These are phyloP conservation scores for Oidiodendron maius DNA, from an alignment of 495 filamentous ascomycete species.

Conservation along the genomic window DNA sequence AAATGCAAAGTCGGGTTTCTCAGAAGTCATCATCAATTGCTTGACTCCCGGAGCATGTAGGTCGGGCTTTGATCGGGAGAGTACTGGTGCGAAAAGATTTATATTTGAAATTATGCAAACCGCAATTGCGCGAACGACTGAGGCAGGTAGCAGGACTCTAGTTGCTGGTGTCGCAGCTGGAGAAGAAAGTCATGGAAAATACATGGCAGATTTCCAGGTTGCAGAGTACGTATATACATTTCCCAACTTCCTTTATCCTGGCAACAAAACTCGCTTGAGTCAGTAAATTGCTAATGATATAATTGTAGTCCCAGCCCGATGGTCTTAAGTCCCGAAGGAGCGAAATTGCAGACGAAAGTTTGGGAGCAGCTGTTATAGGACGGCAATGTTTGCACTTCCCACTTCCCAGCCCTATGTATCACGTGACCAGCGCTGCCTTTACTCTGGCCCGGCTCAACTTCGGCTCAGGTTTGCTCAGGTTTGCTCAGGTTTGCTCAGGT, in stretches of 20 bases:
- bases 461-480: neutral
- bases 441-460: no score
- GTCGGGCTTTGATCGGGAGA: conserved; percentile 14
- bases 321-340: no score
- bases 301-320: no score
- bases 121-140: conserved; percentile 12
- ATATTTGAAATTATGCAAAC: conserved; percentile 8
- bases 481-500: conserved; percentile 4
- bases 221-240: no score
- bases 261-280: no score
- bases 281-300: no score
- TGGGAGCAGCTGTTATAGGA: neutral
- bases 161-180: conserved; percentile 9
- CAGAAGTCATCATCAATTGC: conserved; percentile 44
- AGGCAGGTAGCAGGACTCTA: conserved; percentile 14
- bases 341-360: no score
- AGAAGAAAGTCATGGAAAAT: conserved; percentile 9
- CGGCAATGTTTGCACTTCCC: conserved; percentile 1
- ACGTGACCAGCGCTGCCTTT: no score
- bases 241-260: no score
- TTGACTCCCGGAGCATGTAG: conserved; percentile 26
- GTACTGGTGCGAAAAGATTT: conserved; percentile 7
- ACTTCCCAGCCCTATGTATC: neutral
- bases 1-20: conserved; percentile 10
- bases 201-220: conserved; percentile 14